Evolutionary conservation across 768 basidiomycete species (phyloP).

Genomic region (Rhodotorula babjevae): DNA sequence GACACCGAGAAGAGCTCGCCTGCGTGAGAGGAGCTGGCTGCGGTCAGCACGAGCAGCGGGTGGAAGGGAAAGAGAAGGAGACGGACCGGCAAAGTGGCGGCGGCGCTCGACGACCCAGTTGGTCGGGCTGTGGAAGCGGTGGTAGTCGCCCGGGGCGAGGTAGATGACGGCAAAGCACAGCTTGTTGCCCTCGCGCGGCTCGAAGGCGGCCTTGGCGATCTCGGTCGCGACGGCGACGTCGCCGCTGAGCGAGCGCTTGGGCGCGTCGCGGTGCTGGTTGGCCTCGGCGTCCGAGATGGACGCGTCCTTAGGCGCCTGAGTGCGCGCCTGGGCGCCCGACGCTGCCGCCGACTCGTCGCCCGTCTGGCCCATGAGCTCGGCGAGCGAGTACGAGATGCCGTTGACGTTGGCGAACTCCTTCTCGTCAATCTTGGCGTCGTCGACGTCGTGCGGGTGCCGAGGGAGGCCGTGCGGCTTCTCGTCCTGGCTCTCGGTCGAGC

Average conservation of each 20-base stretch:
- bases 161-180: conserved; percentile 94
- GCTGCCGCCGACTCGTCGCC: conserved; percentile 3
- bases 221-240: conserved; percentile 62
- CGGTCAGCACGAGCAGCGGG: neutral
- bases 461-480: conserved; percentile 51
- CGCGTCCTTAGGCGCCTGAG: conserved; percentile 1
- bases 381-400: conserved; percentile 91
- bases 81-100: conserved; percentile 82
- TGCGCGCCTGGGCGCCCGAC: neutral
- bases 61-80: neutral
- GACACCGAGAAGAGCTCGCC: conserved; percentile 94
- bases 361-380: conserved; percentile 69
- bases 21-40: conserved; percentile 41
- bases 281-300: conserved; percentile 17
- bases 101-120: conserved; percentile 96
- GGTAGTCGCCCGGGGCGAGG: conserved; percentile 96
- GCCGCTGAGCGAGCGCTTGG: conserved; percentile 21
- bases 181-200: conserved; percentile 61
- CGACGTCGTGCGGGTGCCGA: conserved; percentile 25
- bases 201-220: conserved; percentile 53
- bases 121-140: conserved; percentile 91
- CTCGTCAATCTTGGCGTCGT: conserved; percentile 59
- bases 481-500: conserved; percentile 48
- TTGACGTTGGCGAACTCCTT: conserved; percentile 92
- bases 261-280: conserved; percentile 6